Evolutionary conservation across 2,329 filamentous ascomycete species (phyloP), one percentile per base, ranked within the genome.

Genomic region (Truncatella angustata): DNA sequence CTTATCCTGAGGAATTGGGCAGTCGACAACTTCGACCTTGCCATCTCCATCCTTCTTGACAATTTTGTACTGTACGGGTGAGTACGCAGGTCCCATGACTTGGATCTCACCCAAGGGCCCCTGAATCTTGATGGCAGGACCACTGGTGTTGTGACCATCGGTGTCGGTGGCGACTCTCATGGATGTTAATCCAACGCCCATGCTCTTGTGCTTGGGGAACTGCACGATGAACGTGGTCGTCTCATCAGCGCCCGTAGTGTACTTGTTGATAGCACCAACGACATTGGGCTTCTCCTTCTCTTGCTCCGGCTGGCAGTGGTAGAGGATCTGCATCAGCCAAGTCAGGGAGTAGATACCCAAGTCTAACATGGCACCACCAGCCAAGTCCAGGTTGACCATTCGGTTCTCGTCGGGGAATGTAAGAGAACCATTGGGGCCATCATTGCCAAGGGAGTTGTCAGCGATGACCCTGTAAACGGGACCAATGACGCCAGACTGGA

Each of bases 281-380:
- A 94, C 85, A 40, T 75, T 78, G 4, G 91, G 91, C 1, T 80
- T 65, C 68, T 90, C 81, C 60, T 90, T 88, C 50, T 81, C 74
- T 21, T 80, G 78, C 58, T 85, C 77, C 2, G 85, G 79, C 64
- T 92, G 87, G 3, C 88, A 83, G 68, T 91, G 89, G 72, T 96
- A 96, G 24, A 96, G 79, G 40, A 87, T 87, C 72, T 96, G 90
- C 79, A 93, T 95, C 46, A 94, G 81, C 91, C 91, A 96, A 28
- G 90, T 95, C 56, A 96, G 73, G 43, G 89, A 84, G 74, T 96
- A 96, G 69, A 96, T 88, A 55, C 91, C 91, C 52, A 96, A 76
- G 69, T 96, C 91, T 47, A 96, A 79, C 50, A 95, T 74, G 2
- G 86, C 87, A 49, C 91, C 91, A 26, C 91, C 91, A 0, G 91